These are phyloP conservation scores for Apiotrichum laibachii DNA, from an alignment of 1,284 basidiomycete species.

Conservation along the genomic window DNA sequence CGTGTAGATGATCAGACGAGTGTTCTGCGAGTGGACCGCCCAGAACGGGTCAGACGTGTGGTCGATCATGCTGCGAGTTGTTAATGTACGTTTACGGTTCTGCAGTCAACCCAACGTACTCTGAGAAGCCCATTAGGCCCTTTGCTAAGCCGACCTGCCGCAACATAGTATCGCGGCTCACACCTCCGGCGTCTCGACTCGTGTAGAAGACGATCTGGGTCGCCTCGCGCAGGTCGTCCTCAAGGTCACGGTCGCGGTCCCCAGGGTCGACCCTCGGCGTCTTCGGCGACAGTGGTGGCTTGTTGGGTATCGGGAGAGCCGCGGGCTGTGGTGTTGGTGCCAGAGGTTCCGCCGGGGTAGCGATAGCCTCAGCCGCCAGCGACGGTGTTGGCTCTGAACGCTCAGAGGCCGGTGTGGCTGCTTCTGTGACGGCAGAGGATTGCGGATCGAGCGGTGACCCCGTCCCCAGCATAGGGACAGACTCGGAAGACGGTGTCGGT, in stretches of 20 bases:
- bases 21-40: constrained; percentile 34
- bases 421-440: too few species aligned
- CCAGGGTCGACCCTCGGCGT: neutral
- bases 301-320: neutral
- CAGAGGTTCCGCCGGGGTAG: too few species aligned
- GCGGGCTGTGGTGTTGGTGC: neutral
- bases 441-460: too few species aligned
- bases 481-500: too few species aligned
- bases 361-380: too few species aligned
- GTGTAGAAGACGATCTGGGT: constrained; percentile 49
- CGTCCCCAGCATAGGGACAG: too few species aligned
- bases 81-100: neutral
- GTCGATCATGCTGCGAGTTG: constrained; percentile 30
- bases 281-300: neutral
- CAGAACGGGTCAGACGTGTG: constrained; percentile 23
- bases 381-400: too few species aligned
- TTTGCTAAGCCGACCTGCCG: constrained; percentile 45
- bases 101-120: constrained; percentile 27
- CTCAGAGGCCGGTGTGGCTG: too few species aligned
- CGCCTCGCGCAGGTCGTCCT: constrained; percentile 45
- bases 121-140: constrained; percentile 45
- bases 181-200: constrained; percentile 31
- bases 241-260: constrained; percentile 31
- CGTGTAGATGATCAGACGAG: constrained; percentile 36
- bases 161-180: constrained; percentile 45